Base-by-base conservation (phyloP, 1,284 basidiomycete species). In the Singerocomus inundabilis region DNA sequence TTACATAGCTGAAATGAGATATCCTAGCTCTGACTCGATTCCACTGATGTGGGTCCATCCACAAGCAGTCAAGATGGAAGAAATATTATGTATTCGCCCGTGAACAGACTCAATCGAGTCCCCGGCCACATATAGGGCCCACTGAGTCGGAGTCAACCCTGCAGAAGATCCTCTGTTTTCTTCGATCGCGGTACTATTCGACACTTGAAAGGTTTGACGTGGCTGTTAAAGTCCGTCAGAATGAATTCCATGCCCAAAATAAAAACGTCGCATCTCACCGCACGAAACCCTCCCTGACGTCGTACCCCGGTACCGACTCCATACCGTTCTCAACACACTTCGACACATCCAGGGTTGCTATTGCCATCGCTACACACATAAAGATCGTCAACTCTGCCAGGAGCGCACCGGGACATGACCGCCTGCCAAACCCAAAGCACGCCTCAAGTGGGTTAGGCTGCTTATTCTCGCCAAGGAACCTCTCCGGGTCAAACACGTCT, bases 371-470 rank as follows among this genome's bases (percentile, higher is more conserved):
- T 11, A 58, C 42, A 12, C 34, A 36, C 4, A 61, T 53, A 38
- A 56, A 66, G 15, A 60, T 37, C 0, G 52, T 49, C 3, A 35
- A 25, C 1, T 57, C 46, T 0, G 54, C 57, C 12, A 66, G 48
- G 24, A 21, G 45, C 3, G 30, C 26, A 39, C 59, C 58, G 0
- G 52, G 48, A 42, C 58, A 60, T 12, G 7, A 40, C 3, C 59
- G 49, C 21, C 57, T 44, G 36, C 57, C 59, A 32, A 30, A 62
- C 11, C 61, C 53, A n/a, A 61, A 61, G 41, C 51, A 54, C 1
- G 11, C 44, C 11, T 48, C 24, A 3, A 45, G 44, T 8, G 59
- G 47, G 32, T 62, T 53, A 1, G 12, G 46, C 12, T 64, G 44
- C 4, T 12, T 44, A 18, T 46, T 1, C 1, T 52, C 37, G 2